Base-by-base conservation (phyloP, 768 basidiomycete genomes). In the Leccinellum albellum region DNA sequence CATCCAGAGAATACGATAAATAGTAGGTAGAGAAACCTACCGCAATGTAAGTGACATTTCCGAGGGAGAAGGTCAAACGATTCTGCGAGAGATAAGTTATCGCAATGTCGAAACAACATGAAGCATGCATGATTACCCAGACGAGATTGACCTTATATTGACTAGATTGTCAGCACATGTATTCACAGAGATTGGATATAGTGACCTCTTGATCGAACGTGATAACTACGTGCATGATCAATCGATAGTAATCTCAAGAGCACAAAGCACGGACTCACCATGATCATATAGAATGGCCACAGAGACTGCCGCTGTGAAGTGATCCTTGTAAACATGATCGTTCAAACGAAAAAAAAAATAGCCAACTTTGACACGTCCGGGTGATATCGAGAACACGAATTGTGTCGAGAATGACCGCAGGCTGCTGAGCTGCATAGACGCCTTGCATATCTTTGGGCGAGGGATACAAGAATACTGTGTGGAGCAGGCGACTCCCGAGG, bases 41-140 rank as follows among this genome's bases (percentile, higher is more conserved):
- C 29, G 32, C 3, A 7, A 66, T 17, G 49, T 67, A 67, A 20
- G 20, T 53, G 13, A 68, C 50, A 28, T 55, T 63, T 47, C 66
- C 66, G 20, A 60, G 68, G 6, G 46, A 51, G 1, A 29, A 3
- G 7, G 12, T 23, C 3, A n/a, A 32, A n/a, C 21, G 28, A 2
- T 50, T 60, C 66, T 66, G 28, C 12, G 29, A 53, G 26, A 12
- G 24, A n/a, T 4, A 0, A 51, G 47, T 55, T 28, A 21, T 17
- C 8, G 7, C 50, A 26, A 20, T 6, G 13, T 26, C 12, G 4
- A 54, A 42, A 44, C 15, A 33, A 32, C 12, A 20, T 4, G n/a
- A 24, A 2, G 45, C 8, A 26, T 8, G 15, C 0, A 6, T 48
- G 26, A 26, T 28, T 49, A 49, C 48, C 48, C 48, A 49, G 20